A percentile compares a stretch with the other conserved stretches of the same genome.
Evolutionary conservation across 2,329 filamentous ascomycete genomes (phyloP).

Genomic region (Pseudohalonectria lignicola): DNA sequence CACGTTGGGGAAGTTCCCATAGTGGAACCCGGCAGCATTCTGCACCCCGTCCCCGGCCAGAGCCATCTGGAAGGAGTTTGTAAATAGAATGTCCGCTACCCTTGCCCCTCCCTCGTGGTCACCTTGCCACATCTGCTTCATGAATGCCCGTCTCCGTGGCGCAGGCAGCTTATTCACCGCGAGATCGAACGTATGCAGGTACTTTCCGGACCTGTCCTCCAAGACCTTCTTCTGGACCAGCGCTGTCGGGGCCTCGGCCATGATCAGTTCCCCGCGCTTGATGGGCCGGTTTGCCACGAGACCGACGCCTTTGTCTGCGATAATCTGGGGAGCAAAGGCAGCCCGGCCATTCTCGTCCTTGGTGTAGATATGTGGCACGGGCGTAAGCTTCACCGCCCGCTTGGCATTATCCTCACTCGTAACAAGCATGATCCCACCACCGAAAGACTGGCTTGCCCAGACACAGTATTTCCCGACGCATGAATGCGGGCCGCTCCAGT

Average conservation of each 20-base stretch:
- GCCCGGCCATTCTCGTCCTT: constrained; percentile 5
- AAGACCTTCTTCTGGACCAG: constrained; percentile 15
- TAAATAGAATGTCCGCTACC: constrained; percentile 18
- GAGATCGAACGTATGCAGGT: constrained; percentile 11
- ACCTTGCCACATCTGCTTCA: constrained; percentile 15
- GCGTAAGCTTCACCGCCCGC: constrained; percentile 1
- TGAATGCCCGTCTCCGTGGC: constrained; percentile 11
- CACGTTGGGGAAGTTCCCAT: constrained; percentile 21
- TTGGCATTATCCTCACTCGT: constrained; percentile 7
- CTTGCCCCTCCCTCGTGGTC: constrained; percentile 13
- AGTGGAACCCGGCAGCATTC: constrained; percentile 12
- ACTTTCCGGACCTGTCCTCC: constrained; percentile 12
- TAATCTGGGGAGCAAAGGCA: constrained; percentile 15
- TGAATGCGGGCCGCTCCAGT: constrained; percentile 9
- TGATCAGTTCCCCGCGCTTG: constrained; percentile 20
- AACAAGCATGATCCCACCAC: constrained; percentile 9
- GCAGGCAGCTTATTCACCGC: constrained; percentile 17
- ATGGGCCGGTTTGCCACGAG: constrained; percentile 23
- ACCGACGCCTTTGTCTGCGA: constrained; percentile 23
- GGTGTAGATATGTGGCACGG: not conserved
- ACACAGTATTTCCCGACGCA: constrained; percentile 12
- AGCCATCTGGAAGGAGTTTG: constrained; percentile 23
- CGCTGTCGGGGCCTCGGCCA: constrained; percentile 18
- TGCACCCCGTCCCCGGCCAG: constrained; percentile 12
- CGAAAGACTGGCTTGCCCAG: constrained; percentile 7